Percentiles rank a stretch among this genome's conserved stretches.
Evolutionary conservation across 2,329 filamentous ascomycete species (phyloP).

Genomic region (Ophiostoma novo-ulmi): DNA sequence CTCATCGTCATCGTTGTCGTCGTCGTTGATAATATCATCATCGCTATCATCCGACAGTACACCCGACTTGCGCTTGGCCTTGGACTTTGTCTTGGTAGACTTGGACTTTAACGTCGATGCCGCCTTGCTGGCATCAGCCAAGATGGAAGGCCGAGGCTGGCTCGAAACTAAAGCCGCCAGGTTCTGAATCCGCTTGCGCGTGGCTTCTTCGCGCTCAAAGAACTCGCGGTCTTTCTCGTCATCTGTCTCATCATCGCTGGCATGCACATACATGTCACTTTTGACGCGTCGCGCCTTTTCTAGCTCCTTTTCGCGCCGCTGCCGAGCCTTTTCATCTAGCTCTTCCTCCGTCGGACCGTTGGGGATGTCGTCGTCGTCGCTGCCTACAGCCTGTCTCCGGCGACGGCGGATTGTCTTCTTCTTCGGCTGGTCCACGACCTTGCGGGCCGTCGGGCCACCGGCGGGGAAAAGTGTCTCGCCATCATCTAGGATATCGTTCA

Average conservation of each 20-base stretch:
- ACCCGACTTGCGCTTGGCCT: slow-evolving; percentile 29
- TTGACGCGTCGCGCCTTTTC: slow-evolving; percentile 78
- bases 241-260: slow-evolving; percentile 86
- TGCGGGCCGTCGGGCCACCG: slow-evolving; percentile 58
- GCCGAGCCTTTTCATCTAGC: slow-evolving; percentile 60
- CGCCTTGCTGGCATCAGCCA: neutral
- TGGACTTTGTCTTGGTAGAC: neutral
- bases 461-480: slow-evolving; percentile 63
- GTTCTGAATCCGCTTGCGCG: slow-evolving; percentile 50
- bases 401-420: slow-evolving; percentile 50
- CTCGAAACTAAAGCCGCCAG: neutral
- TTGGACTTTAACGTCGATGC: neutral
- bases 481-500: slow-evolving; percentile 39
- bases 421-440: slow-evolving; percentile 49
- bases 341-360: slow-evolving; percentile 44
- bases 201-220: slow-evolving; percentile 66
- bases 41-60: slow-evolving; percentile 25
- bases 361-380: slow-evolving; percentile 41
- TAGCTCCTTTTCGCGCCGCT: slow-evolving; percentile 61
- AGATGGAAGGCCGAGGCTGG: neutral
- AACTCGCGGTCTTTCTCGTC: slow-evolving; percentile 66
- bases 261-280: slow-evolving; percentile 73
- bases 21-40: slow-evolving; percentile 26
- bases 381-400: slow-evolving; percentile 41
- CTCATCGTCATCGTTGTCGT: neutral